Conservation (phyloP, 768 basidiomycete species). For the Suillus luteus region DNA sequence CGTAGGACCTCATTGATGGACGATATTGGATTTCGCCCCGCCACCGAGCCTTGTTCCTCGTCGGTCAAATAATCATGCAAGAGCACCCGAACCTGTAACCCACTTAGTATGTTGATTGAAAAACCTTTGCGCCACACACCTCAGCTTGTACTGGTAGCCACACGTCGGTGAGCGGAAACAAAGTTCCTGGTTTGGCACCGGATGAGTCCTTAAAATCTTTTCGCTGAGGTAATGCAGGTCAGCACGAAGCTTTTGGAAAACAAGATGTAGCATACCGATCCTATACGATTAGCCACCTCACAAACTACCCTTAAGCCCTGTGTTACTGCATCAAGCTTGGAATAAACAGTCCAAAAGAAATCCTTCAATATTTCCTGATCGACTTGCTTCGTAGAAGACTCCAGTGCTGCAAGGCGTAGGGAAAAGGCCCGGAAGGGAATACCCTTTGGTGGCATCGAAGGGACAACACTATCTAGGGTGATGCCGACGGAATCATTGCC, state of each 20-base stretch:
- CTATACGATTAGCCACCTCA: conserved; percentile 89
- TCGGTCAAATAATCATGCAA: conserved; percentile 91
- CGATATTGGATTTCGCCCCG: conserved; percentile 84
- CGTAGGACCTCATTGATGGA: conserved; percentile 94
- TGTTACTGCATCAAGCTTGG: conserved; percentile 90
- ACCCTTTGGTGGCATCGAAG: conserved; percentile 25
- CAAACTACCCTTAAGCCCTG: conserved; percentile 89
- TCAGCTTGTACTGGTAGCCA: conserved; percentile 90
- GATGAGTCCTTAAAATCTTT: conserved; percentile 90
- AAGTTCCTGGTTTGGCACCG: conserved; percentile 68
- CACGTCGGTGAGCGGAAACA: conserved; percentile 85
- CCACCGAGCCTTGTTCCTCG: conserved; percentile 77
- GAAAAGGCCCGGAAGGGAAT: conserved; percentile 48
- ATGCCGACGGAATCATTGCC: conserved; percentile 27
- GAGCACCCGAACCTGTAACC: conserved; percentile 73
- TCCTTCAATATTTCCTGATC: conserved; percentile 89
- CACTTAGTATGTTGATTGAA: conserved; percentile 14
- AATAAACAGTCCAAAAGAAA: conserved; percentile 96
- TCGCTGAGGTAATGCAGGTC: conserved; percentile 50
- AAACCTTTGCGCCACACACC: conserved; percentile 43
- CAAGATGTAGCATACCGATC: conserved; percentile 63
- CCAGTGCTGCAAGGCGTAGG: conserved; percentile 71
- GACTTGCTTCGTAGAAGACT: conserved; percentile 66
- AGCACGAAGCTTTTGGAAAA: conserved; percentile 1
- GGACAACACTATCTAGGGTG: conserved; percentile 23